These are phyloP conservation scores for Colletotrichum spaethianum DNA, from an alignment of 2,329 filamentous ascomycete genomes.

Conservation along the genomic window DNA sequence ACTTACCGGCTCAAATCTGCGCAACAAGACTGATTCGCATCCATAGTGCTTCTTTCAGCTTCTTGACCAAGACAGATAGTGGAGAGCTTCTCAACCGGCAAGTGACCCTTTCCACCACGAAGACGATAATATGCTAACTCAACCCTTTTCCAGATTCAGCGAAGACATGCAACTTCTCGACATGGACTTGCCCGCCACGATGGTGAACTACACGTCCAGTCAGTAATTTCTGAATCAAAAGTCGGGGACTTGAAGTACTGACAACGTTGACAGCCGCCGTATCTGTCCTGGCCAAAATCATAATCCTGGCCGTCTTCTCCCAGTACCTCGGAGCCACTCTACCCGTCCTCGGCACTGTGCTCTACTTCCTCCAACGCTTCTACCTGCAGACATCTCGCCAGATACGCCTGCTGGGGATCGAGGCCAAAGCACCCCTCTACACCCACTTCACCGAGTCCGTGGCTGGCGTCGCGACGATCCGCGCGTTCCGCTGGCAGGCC, in stretches of 20 bases:
- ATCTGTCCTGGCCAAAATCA: conserved; percentile 13
- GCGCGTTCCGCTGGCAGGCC: conserved; percentile 40
- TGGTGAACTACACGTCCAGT: conserved; percentile 37
- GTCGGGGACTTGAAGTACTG: background rate
- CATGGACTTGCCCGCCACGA: conserved; percentile 23
- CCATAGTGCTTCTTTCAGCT: background rate
- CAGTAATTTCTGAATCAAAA: background rate
- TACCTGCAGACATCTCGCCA: conserved; percentile 54
- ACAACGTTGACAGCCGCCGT: conserved; percentile 9
- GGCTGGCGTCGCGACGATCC: conserved; percentile 41
- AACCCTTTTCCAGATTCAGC: background rate
- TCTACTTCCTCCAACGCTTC: conserved; percentile 50
- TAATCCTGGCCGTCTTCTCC: conserved; percentile 24
- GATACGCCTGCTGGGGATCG: conserved; percentile 51
- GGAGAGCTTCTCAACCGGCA: background rate
- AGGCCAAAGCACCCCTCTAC: conserved; percentile 52
- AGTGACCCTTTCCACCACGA: background rate
- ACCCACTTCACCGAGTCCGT: conserved; percentile 48
- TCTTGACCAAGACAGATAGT: background rate
- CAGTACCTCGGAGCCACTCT: conserved; percentile 47
- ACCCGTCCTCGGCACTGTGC: conserved; percentile 43
- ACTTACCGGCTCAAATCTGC: background rate
- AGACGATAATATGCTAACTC: background rate
- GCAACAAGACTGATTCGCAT: background rate
- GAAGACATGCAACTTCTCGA: conserved; percentile 38